phyloP scores from a whole-genome alignment of 75 land plant genomes.

The Azolla pinnata region DNA sequence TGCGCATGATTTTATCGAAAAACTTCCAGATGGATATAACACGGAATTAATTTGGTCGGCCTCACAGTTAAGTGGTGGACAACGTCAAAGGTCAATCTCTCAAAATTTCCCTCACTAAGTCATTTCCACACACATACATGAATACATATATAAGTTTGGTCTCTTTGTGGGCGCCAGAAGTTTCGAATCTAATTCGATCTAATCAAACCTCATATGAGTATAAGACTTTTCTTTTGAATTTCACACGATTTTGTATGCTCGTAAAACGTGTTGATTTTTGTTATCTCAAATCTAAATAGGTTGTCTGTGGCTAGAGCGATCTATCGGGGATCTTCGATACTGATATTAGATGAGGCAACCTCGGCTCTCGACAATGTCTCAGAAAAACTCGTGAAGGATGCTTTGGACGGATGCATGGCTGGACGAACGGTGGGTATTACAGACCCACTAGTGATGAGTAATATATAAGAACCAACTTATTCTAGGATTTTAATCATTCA shows the following conservation, averaged over 20 bases:
- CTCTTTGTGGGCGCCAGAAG: too few relatives aligned
- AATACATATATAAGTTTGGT: too few relatives aligned
- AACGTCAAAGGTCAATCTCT: conserved; percentile 81
- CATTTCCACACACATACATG: too few relatives aligned
- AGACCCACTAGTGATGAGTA: too few relatives aligned
- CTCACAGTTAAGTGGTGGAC: conserved; percentile 85
- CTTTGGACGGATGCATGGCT: conserved; percentile 58
- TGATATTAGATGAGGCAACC: conserved; percentile 93
- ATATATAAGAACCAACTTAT: too few relatives aligned
- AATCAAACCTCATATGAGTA: too few relatives aligned
- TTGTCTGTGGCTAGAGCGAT: conserved; percentile 91
- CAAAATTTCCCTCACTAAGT: conserved; percentile 1
- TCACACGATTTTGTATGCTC: too few relatives aligned
- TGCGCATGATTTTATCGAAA: conserved; percentile 73
- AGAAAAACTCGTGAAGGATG: conserved; percentile 78
- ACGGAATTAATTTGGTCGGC: conserved; percentile 73
- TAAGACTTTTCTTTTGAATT: too few relatives aligned
- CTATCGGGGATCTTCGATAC: conserved; percentile 63
- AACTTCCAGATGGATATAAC: conserved; percentile 62
- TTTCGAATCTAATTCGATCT: too few relatives aligned
- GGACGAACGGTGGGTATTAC: conserved; percentile 73
- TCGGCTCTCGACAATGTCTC: conserved; percentile 83
- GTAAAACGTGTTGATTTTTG: too few relatives aligned
- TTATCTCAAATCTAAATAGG: too few relatives aligned
- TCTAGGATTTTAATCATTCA: too few relatives aligned